These are phyloP conservation scores for Pulveroboletus sp. DNA, from an alignment of 768 basidiomycete genomes.

Conservation along the genomic window DNA sequence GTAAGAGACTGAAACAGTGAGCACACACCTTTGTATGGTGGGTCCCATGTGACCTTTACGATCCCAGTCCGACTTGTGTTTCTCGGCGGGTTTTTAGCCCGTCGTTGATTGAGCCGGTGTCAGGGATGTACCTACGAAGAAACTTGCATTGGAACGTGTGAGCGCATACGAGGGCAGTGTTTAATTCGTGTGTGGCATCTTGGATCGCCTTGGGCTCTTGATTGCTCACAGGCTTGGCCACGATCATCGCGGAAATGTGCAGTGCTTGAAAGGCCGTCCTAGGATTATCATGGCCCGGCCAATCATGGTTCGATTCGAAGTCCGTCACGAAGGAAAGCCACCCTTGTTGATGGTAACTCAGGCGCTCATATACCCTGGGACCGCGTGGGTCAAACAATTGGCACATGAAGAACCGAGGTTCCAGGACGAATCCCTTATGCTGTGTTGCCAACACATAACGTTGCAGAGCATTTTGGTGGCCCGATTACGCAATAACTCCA, in stretches of 20 bases:
- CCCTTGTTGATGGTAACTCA: constrained; percentile 5
- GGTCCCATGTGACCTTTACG: constrained; percentile 1
- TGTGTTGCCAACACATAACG: constrained; percentile 6
- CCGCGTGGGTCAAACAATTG: constrained; percentile 22
- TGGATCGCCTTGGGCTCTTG: neutral
- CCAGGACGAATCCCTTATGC: constrained; percentile 2
- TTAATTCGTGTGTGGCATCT: constrained; percentile 4
- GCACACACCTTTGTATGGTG: neutral
- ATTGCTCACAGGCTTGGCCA: constrained; percentile 13
- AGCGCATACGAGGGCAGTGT: constrained; percentile 13
- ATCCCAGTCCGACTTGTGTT: constrained; percentile 1
- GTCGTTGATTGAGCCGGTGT: neutral
- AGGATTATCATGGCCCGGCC: constrained; percentile 11
- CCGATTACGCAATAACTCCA: constrained; percentile 23
- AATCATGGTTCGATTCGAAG: constrained; percentile 12
- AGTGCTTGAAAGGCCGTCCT: constrained; percentile 1
- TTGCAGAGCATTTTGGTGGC: constrained; percentile 2
- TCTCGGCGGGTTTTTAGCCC: constrained; percentile 3
- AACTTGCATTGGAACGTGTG: neutral
- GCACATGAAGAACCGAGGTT: constrained; percentile 6
- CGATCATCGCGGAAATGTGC: constrained; percentile 22
- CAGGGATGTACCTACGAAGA: constrained; percentile 8
- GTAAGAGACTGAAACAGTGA: neutral
- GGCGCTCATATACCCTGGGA: constrained; percentile 17
- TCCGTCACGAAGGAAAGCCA: constrained; percentile 9